phyloP scores from a whole-genome alignment of 805 yeast genomes.

The Zygosaccharomyces bisporus region DNA sequence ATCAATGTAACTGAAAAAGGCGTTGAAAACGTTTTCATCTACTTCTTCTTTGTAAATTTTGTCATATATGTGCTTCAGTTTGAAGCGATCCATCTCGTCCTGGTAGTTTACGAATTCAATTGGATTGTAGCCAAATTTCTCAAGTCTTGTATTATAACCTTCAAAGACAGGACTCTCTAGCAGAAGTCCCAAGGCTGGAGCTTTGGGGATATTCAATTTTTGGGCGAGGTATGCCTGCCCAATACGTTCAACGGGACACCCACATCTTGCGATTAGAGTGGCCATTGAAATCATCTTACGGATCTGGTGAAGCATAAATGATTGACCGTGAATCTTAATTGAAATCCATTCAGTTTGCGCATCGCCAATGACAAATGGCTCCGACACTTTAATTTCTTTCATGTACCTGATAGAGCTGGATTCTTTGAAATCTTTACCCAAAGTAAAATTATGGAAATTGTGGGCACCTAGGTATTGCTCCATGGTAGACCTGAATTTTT shows the following conservation, averaged over 20 bases:
- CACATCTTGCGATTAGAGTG: conserved; percentile 75
- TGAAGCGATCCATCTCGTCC: conserved; percentile 76
- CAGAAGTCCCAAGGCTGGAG: conserved; percentile 90
- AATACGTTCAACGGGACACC: conserved; percentile 75
- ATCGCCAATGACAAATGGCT: conserved; percentile 86
- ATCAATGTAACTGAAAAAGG: conserved; percentile 88
- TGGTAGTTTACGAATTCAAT: conserved; percentile 65
- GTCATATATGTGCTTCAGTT: conserved; percentile 83
- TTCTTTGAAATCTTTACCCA: conserved; percentile 78
- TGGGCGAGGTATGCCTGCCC: conserved; percentile 68
- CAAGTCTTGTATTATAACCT: conserved; percentile 67
- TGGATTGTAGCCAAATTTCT: conserved; percentile 71
- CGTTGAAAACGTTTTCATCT: conserved; percentile 81
- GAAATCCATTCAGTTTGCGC: conserved; percentile 95
- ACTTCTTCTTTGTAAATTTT: conserved; percentile 89
- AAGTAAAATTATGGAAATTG: conserved; percentile 85
- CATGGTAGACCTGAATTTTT: conserved; percentile 63
- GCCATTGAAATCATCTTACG: conserved; percentile 98
- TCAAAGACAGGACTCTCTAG: conserved; percentile 91
- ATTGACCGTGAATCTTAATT: conserved; percentile 94
- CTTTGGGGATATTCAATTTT: conserved; percentile 89
- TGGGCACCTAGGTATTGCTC: conserved; percentile 77
- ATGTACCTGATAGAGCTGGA: conserved; percentile 81
- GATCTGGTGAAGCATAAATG: conserved; percentile 97
- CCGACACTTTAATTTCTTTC: conserved; percentile 73